These are phyloP conservation scores for Psilocybe subaeruginosa DNA, from an alignment of 768 basidiomycete genomes.

Conservation along the genomic window DNA sequence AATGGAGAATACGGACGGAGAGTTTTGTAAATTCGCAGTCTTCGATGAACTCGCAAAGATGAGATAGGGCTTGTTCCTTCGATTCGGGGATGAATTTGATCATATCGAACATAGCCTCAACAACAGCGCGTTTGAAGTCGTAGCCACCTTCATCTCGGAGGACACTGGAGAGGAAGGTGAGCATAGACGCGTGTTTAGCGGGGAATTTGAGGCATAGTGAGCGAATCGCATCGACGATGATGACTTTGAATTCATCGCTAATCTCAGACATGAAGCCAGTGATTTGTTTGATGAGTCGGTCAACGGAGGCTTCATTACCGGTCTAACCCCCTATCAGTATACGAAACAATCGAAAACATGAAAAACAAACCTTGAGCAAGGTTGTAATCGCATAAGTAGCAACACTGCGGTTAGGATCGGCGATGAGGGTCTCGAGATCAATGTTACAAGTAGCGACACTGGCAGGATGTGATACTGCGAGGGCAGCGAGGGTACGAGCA, in stretches of 20 bases:
- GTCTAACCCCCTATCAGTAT: conserved; percentile 55
- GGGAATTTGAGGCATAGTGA: conserved; percentile 99
- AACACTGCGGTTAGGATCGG: conserved; percentile 93
- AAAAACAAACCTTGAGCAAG: conserved; percentile 75
- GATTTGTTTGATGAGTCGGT: conserved; percentile 99
- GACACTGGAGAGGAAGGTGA: conserved; percentile 94
- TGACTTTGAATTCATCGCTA: conserved; percentile 99
- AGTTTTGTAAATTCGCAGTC: conserved; percentile 99
- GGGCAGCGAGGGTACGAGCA: conserved; percentile 89
- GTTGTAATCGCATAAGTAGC: conserved; percentile 99
- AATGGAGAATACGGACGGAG: conserved; percentile 93
- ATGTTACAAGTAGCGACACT: conserved; percentile 93
- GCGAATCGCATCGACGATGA: conserved; percentile 98
- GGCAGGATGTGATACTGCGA: conserved; percentile 84
- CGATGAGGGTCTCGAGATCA: conserved; percentile 95
- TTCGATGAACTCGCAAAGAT: conserved; percentile 99
- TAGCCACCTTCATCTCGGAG: conserved; percentile 98
- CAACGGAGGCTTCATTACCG: conserved; percentile 98
- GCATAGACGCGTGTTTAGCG: conserved; percentile 94
- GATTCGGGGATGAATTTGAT: conserved; percentile 95
- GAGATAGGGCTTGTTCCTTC: conserved; percentile 96
- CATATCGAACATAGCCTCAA: conserved; percentile 99
- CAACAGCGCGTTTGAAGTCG: conserved; percentile 98
- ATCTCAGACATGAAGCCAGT: conserved; percentile 99
- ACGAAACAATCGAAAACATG: not conserved